Evolutionary conservation across 257 asterid species (phyloP).

Genomic region (Solanum lycopersicoides): DNA sequence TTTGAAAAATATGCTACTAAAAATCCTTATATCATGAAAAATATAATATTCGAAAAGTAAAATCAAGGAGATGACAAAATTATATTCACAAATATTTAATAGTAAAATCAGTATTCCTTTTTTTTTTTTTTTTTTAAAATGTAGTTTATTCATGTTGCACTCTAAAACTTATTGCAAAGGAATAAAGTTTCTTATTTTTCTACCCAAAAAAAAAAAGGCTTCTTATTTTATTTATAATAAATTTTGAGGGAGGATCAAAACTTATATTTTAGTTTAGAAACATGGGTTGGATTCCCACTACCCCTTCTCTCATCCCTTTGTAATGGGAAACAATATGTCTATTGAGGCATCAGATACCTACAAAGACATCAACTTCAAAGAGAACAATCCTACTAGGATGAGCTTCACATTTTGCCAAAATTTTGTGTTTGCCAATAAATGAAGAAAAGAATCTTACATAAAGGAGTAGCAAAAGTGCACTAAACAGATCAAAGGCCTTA

Average conservation of each 20-base stretch:
- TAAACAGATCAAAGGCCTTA: not conserved
- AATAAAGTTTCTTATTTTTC: not conserved
- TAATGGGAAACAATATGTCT: not conserved
- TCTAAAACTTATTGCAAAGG: not conserved
- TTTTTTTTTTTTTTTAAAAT: too few species aligned
- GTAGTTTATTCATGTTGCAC: not conserved
- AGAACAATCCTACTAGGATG: conserved; percentile 2
- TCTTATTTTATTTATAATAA: too few species aligned
- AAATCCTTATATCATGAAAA: not conserved
- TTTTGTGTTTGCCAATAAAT: not conserved
- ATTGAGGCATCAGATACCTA: conserved; percentile 4
- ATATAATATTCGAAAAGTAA: too few species aligned
- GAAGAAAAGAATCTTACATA: not conserved
- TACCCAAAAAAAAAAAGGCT: not conserved
- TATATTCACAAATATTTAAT: not conserved
- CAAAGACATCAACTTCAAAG: not conserved
- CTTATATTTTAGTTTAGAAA: not conserved
- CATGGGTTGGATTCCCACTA: not conserved
- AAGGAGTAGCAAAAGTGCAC: not conserved
- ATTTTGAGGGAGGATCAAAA: not conserved
- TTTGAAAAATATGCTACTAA: too few species aligned
- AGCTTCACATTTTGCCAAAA: conserved; percentile 1
- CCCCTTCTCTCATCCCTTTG: not conserved
- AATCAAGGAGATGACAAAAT: too few species aligned
- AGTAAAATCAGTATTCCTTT: not conserved